Base-by-base conservation (phyloP, 2,329 filamentous ascomycete species). In the Alternaria sp. region DNA sequence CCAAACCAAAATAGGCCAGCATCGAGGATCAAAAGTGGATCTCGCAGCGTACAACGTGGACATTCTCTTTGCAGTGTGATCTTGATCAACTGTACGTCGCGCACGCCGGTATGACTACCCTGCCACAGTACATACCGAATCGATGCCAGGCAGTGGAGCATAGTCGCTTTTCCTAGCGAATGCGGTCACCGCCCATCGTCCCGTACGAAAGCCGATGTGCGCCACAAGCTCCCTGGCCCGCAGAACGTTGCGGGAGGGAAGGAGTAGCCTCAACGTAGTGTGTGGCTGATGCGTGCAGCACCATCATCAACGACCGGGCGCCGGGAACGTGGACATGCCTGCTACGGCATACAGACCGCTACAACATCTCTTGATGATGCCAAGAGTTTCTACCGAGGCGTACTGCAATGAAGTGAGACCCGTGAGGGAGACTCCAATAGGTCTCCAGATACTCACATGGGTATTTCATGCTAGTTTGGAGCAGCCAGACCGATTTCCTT, bases 1-100 rank as follows among this genome's bases (percentile, higher is more conserved):
- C 45, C 54, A 54, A 55, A 12, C 52, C 54, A 57, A 62, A 58
- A 52, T 49, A 57, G 50, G 47, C 43, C 59, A 63, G 59, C 54
- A 45, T 55, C 56, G 40, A 58, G 47, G 50, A 40, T 63, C 4
- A n/a, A 51, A 44, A 50, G 40, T 43, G 57, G 47, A 59, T 6
- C 21, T 32, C n/a, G 25, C 21, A 43, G 21, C 10, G 60, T 45
- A 28, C n/a, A 57, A 57, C n/a, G 36, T 21, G 15, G 30, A 46
- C 13, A 23, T 13, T 9, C 17, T 56, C 23, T 54, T 23, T 32
- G 43, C 10, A 52, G 25, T 40, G 30, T 23, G 21, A 13, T 43
- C 23, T 26, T 52, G 25, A 49, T 63, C 36, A 45, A 46, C 40
- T 36, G 28, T 44, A 45, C 50, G 36, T 67, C 61, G 66, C 61